Evolutionary conservation across 495 filamentous ascomycete species (phyloP).

Genomic region (Talaromyces wortmannii): DNA sequence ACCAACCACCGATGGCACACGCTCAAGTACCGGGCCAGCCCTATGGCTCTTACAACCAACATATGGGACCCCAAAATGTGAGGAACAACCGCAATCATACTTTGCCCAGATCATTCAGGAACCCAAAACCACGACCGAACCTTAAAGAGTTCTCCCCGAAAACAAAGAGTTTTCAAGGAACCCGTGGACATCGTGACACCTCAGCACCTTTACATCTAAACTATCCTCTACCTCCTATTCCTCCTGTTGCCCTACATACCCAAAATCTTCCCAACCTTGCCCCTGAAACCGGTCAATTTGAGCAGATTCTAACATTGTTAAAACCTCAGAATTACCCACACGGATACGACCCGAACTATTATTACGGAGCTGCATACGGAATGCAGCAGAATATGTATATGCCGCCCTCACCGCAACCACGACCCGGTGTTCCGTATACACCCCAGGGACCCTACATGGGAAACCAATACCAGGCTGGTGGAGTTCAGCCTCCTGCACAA

Average conservation of each 20-base stretch:
- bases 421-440: constrained; percentile 45
- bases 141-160: constrained; percentile 19
- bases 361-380: constrained; percentile 29
- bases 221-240: no score
- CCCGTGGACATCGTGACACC: constrained; percentile 8
- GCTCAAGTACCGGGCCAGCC: constrained; percentile 47
- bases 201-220: neutral
- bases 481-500: constrained; percentile 45
- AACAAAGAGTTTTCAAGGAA: constrained; percentile 17
- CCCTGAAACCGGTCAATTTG: constrained; percentile 62
- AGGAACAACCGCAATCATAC: constrained; percentile 37
- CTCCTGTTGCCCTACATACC: no score
- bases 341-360: constrained; percentile 44
- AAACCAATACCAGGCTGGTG: constrained; percentile 41
- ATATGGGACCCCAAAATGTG: constrained; percentile 62
- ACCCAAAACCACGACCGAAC: constrained; percentile 12
- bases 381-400: constrained; percentile 45
- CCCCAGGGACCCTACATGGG: constrained; percentile 39
- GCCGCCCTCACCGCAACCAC: constrained; percentile 45
- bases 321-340: constrained; percentile 41
- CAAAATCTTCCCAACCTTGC: constrained; percentile 40
- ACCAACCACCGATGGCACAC: constrained; percentile 48
- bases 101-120: constrained; percentile 28
- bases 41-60: constrained; percentile 51
- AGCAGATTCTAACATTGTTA: constrained; percentile 63